Evolutionary conservation across 257 asterid species (phyloP), one percentile per base, ranked within the genome.

Genomic region (Rhazya stricta): DNA sequence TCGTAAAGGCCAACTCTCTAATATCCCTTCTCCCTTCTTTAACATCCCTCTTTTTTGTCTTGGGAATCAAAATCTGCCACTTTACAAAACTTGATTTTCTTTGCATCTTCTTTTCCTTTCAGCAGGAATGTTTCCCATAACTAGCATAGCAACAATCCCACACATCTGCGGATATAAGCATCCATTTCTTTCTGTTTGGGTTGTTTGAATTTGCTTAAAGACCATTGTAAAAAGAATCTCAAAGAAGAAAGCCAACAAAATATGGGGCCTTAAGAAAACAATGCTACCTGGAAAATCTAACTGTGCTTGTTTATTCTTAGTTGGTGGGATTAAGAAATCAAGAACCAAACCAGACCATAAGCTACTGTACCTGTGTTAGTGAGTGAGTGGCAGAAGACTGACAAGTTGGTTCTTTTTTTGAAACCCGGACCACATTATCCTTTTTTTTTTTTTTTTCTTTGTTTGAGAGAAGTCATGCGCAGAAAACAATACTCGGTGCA

Each of bases 391-490:
- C 68, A 57, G 25, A 25, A 15, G 36, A 41, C 67, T 37, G 41
- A 72, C 67, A 72, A n/a, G 10, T 27, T 29, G 54, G 41, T 46
- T 25, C 15, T 37, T 32, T 36, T 25, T 29, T 60, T 0, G 65
- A 39, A 34, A 23, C 9, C 0, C 43, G 76, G 79, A 79, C 79
- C 76, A 69, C 79, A 29, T 74, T 69, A 68, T 58, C 53, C 46
- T n/a, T n/a, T n/a, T n/a, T n/a, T n/a, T n/a, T n/a, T n/a, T n/a
- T n/a, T n/a, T n/a, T n/a, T n/a, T n/a, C n/a, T n/a, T n/a, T n/a
- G n/a, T n/a, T n/a, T n/a, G 39, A 72, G 73, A 54, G 1, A 34
- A 29, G 78, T 36, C 76, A 70, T 79, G 79, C 73, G 67, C 76
- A 25, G 72, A 79, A 74, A 69, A 74, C 78, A 54, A 78, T 41